Conservation (phyloP, 805 yeast genomes). For the Wickerhamomyces alni region DNA sequence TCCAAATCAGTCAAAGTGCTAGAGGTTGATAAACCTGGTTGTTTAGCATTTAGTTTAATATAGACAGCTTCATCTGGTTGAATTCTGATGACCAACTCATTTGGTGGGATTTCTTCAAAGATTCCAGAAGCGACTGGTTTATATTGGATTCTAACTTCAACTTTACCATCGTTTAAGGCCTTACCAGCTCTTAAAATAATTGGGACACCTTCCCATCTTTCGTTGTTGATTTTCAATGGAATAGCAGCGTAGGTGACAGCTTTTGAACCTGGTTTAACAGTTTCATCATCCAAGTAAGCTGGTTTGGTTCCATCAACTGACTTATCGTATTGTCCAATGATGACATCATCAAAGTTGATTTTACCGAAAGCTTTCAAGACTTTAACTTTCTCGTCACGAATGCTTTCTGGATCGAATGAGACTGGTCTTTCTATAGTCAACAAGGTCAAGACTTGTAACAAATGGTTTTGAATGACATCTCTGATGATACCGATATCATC, state of each 20-base stretch:
- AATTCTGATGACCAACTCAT: slow-evolving; percentile 88
- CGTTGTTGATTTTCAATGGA: slow-evolving; percentile 72
- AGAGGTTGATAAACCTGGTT: slow-evolving; percentile 83
- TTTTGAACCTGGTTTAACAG: slow-evolving; percentile 75
- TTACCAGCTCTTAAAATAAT: slow-evolving; percentile 94
- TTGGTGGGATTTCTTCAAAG: slow-evolving; percentile 75
- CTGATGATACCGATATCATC: slow-evolving; percentile 93
- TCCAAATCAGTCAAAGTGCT: slow-evolving; percentile 88
- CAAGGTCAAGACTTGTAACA: slow-evolving; percentile 85
- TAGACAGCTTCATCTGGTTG: slow-evolving; percentile 96
- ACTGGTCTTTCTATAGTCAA: slow-evolving; percentile 95
- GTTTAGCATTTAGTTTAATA: slow-evolving; percentile 87
- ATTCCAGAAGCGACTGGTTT: slow-evolving; percentile 80
- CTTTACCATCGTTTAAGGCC: slow-evolving; percentile 92
- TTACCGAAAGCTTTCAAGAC: slow-evolving; percentile 77
- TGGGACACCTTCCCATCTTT: slow-evolving; percentile 98
- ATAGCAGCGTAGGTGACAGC: slow-evolving; percentile 92
- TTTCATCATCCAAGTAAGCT: slow-evolving; percentile 85
- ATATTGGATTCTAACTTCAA: slow-evolving; percentile 91
- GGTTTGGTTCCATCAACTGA: slow-evolving; percentile 89
- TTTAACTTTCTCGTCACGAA: slow-evolving; percentile 94
- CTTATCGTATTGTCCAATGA: slow-evolving; percentile 83
- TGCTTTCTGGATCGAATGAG: slow-evolving; percentile 85
- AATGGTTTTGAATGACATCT: slow-evolving; percentile 97
- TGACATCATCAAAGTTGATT: slow-evolving; percentile 56